These are phyloP conservation scores for Selaginella moellendorffii DNA, from an alignment of 75 land plant genomes.

Conservation along the genomic window DNA sequence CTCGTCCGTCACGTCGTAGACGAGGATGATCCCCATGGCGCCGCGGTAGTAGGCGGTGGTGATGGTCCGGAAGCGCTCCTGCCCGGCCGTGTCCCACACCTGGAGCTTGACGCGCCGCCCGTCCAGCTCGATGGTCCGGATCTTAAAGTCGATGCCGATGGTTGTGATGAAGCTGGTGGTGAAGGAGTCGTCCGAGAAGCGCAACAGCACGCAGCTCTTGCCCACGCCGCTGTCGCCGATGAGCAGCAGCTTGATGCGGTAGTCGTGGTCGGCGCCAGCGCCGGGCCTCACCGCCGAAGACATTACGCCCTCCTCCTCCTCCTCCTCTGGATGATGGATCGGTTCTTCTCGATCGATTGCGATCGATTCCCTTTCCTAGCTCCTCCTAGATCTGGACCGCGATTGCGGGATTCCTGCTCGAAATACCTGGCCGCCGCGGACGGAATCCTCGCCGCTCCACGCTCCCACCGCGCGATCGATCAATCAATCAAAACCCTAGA, in stretches of 20 bases:
- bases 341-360: no score
- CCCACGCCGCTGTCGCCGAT: slow-evolving; percentile 9
- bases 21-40: slow-evolving; percentile 19
- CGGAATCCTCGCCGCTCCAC: no score
- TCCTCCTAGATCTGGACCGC: no score
- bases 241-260: slow-evolving; percentile 4
- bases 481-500: no score
- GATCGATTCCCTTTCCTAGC: no score
- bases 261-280: slow-evolving; percentile 2
- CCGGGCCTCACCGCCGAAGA: background rate
- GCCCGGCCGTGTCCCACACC: slow-evolving; percentile 78
- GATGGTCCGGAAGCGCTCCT: slow-evolving; percentile 32
- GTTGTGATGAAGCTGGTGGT: slow-evolving; percentile 4
- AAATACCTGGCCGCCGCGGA: no score
- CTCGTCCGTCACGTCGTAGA: slow-evolving; percentile 22
- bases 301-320: no score
- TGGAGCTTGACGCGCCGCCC: slow-evolving; percentile 51
- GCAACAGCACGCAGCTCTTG: slow-evolving; percentile 2
- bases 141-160: slow-evolving; percentile 8
- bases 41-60: slow-evolving; percentile 27
- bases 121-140: slow-evolving; percentile 18
- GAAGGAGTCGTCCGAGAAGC: slow-evolving; percentile 6
- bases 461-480: no score
- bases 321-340: no score
- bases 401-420: no score